Conservation (phyloP, 495 filamentous ascomycete species). For the Lepraria neglecta region DNA sequence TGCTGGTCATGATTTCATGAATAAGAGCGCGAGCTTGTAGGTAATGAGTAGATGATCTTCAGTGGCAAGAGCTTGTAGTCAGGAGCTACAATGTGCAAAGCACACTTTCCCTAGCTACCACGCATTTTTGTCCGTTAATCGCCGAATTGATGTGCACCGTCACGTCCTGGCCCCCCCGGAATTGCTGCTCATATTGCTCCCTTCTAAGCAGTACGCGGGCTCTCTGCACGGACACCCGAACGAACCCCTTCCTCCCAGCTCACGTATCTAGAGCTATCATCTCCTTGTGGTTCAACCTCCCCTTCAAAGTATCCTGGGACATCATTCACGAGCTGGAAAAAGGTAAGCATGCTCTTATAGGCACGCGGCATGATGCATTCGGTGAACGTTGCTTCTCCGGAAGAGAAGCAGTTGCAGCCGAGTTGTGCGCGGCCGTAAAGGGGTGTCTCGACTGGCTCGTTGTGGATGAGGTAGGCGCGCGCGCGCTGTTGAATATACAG, state of each 20-base stretch:
- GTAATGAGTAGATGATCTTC: too few relatives aligned
- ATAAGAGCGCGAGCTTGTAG: too few relatives aligned
- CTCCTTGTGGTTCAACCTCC: conserved; percentile 13
- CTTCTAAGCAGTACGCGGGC: conserved; percentile 9
- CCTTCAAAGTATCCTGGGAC: conserved; percentile 33
- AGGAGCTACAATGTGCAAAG: too few relatives aligned
- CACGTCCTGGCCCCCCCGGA: too few relatives aligned
- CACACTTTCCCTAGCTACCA: too few relatives aligned
- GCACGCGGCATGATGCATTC: conserved; percentile 40
- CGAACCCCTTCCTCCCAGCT: conserved; percentile 3
- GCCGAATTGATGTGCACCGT: too few relatives aligned
- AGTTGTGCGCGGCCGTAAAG: conserved; percentile 38
- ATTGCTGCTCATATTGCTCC: neutral
- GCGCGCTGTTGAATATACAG: conserved; percentile 41
- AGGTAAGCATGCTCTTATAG: conserved; percentile 38
- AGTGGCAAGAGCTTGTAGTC: too few relatives aligned
- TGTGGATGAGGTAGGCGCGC: conserved; percentile 54
- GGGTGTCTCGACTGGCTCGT: conserved; percentile 41
- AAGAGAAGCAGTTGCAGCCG: conserved; percentile 46
- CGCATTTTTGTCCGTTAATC: too few relatives aligned
- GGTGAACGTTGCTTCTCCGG: conserved; percentile 36
- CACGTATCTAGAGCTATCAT: conserved; percentile 4
- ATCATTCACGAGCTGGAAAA: conserved; percentile 36
- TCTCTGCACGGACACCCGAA: conserved; percentile 4
- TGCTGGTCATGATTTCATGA: too few relatives aligned